Base-by-base conservation (phyloP, 768 basidiomycete species). In the Royoungia palumana region DNA sequence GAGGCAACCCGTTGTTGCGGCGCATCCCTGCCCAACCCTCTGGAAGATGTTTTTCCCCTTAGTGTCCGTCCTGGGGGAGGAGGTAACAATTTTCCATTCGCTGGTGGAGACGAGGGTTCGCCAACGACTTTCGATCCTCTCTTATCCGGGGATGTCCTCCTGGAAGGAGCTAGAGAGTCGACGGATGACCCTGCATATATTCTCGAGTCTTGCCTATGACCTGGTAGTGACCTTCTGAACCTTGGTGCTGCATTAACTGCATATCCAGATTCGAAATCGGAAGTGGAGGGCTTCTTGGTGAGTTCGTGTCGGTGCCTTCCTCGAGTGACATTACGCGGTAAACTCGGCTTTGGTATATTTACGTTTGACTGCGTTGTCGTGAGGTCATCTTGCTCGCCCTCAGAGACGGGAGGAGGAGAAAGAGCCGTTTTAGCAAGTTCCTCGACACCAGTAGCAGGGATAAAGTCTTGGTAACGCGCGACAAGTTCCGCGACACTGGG, bases 191-290 rank as follows among this genome's bases (percentile, higher is more conserved):
- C 70, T 24, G 76, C 69, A 9, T 80, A 81, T 1, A 60, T 20
- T 19, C 72, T 84, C 9, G 80, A 75, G 32, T 83, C 47, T 35
- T 67, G 61, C 13, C 56, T 50, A 22, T 51, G 63, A 64, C 55
- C 43, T 34, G 71, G 67, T 8, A 73, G 47, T 5, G 76, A 62
- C 45, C 81, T 80, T 20, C 85, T 71, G 56, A 89, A 85, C 55
- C 80, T 77, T 2, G 91, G 86, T 1, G 90, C 92, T 49, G 93
- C 83, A 61, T 94, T 94, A n/a, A 85, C 89, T 4, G 93, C 92
- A 68, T 94, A 95, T 40, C 93, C 83, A 47, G 87, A 82, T 69
- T 95, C 94, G 46, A 91, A 91, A 62, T 95, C 94, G 6, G 93
- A 94, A 10, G 75, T 74, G 9, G 85, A 84, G 34, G 80, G 69